These are phyloP conservation scores for Castanea mollissima DNA, from an alignment of 306 rosid species.

Conservation along the genomic window DNA sequence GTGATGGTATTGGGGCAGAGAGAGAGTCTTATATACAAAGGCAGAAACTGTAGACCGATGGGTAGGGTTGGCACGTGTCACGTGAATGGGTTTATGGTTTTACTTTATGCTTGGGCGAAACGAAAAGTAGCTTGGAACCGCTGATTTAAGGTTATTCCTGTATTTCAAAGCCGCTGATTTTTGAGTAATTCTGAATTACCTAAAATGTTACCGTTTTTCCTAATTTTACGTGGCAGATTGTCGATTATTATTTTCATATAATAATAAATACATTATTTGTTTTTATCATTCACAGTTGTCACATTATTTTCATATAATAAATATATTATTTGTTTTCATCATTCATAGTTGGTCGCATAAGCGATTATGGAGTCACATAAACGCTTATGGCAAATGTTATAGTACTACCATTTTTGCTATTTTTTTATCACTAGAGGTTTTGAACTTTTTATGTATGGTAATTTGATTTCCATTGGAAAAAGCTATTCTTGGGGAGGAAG, in stretches of 20 bases:
- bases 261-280: too few species aligned
- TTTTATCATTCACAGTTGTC: too few species aligned
- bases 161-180: conserved; percentile 30
- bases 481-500: background rate
- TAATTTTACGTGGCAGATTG: too few species aligned
- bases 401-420: too few species aligned
- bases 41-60: background rate
- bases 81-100: background rate
- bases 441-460: too few species aligned
- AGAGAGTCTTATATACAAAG: background rate
- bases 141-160: conserved; percentile 16
- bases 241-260: too few species aligned
- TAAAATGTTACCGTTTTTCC: too few species aligned
- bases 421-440: too few species aligned
- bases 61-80: conserved; percentile 16
- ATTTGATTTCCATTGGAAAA: too few species aligned
- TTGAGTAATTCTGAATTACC: too few species aligned
- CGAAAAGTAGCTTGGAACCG: conserved; percentile 33
- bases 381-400: rapidly evolving
- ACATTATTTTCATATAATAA: too few species aligned
- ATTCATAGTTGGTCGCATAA: too few species aligned
- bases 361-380: rapidly evolving
- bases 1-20: background rate
- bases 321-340: rapidly evolving
- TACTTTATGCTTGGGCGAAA: conserved; percentile 29